phyloP scores from a whole-genome alignment of 2,329 filamentous ascomycete genomes.

The Alternaria novae-zelandiae region DNA sequence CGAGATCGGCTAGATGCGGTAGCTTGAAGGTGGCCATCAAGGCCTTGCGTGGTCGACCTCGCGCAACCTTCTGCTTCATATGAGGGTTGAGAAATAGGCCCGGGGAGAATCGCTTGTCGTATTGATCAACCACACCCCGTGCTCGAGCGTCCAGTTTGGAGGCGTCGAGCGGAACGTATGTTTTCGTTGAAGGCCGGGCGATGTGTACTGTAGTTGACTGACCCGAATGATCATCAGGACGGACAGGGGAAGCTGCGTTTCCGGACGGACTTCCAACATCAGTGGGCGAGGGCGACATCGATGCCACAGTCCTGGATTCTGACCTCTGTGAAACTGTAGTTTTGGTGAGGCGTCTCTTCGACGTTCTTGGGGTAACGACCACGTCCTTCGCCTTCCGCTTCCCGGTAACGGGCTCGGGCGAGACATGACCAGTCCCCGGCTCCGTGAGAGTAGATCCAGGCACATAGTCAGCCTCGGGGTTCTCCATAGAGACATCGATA shows the following conservation, averaged over 20 bases:
- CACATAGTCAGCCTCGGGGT: neutral
- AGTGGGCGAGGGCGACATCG: neutral
- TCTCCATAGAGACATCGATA: neutral
- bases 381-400: slow-evolving; percentile 12
- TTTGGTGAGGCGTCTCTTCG: slow-evolving; percentile 11
- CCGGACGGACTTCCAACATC: neutral
- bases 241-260: neutral
- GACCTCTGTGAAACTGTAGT: neutral
- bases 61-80: slow-evolving; percentile 43
- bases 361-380: neutral
- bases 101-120: slow-evolving; percentile 39
- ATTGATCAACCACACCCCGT: slow-evolving; percentile 32
- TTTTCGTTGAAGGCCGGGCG: neutral
- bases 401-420: neutral
- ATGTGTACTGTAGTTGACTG: neutral
- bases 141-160: slow-evolving; percentile 11
- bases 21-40: slow-evolving; percentile 53
- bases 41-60: slow-evolving; percentile 53
- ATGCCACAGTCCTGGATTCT: neutral
- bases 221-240: neutral
- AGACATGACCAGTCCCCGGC: neutral
- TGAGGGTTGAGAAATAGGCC: slow-evolving; percentile 56
- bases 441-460: neutral
- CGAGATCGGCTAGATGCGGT: slow-evolving; percentile 37
- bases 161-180: neutral